A percentile compares a stretch with the other conserved stretches of the same genome.
phyloP scores from a whole-genome alignment of 495 filamentous ascomycete species.

The Lasiosphaeria ovina region DNA sequence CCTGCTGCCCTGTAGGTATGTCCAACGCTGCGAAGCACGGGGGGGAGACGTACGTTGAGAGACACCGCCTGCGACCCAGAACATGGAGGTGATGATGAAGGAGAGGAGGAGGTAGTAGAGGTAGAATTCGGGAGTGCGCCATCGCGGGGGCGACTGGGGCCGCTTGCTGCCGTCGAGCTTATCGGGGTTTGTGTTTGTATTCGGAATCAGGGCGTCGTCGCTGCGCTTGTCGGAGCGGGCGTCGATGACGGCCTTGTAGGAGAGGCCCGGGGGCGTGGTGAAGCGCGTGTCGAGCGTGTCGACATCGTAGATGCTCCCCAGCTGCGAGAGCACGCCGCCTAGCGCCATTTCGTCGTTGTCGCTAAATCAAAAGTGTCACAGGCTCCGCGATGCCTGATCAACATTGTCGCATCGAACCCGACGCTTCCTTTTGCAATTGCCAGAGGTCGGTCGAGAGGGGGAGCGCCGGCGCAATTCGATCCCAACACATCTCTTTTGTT shows the following conservation, averaged over 20 bases:
- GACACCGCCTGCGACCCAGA: slow-evolving; percentile 79
- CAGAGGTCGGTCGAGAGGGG: no score
- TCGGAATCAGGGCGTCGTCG: background rate
- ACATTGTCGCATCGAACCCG: background rate
- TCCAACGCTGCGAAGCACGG: background rate
- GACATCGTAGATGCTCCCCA: slow-evolving; percentile 62
- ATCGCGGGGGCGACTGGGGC: slow-evolving; percentile 52
- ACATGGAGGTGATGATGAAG: slow-evolving; percentile 78
- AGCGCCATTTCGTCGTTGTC: background rate
- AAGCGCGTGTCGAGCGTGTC: slow-evolving; percentile 94
- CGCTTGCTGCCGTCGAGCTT: slow-evolving; percentile 30
- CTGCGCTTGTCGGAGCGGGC: background rate
- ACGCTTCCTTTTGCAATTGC: no score
- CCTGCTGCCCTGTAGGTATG: no score
- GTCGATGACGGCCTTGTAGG: slow-evolving; percentile 47
- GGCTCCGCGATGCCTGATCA: background rate
- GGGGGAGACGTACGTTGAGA: slow-evolving; percentile 65
- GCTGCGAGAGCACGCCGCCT: background rate
- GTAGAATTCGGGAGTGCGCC: slow-evolving; percentile 84
- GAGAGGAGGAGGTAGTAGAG: slow-evolving; percentile 74
- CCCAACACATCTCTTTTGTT: no score
- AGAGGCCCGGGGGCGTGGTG: slow-evolving; percentile 66
- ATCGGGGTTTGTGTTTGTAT: slow-evolving; percentile 15
- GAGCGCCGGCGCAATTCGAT: no score
- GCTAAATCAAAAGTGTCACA: background rate